These are phyloP conservation scores for Trichosanthes truncata DNA, from an alignment of 306 rosid genomes.

Conservation along the genomic window DNA sequence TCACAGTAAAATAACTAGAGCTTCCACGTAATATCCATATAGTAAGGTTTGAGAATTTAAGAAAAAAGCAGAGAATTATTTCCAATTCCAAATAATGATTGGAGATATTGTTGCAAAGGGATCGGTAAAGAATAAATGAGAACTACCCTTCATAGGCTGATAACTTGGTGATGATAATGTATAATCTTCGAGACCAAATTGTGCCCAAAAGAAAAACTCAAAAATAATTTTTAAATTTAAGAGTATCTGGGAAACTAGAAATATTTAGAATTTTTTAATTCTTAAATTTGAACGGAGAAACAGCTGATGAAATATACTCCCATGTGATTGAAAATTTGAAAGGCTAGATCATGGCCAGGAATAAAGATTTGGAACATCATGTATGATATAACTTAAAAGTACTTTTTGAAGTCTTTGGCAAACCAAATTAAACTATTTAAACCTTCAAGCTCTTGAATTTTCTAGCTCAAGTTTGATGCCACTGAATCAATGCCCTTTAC, in stretches of 20 bases:
- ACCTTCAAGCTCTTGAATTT: background rate
- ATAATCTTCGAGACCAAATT: background rate
- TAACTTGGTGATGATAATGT: background rate
- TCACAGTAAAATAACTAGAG: background rate
- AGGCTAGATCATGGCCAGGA: background rate
- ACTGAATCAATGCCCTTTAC: background rate
- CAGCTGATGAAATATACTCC: background rate
- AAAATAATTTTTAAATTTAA: background rate
- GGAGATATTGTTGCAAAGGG: background rate
- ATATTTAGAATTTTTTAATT: background rate
- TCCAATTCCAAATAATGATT: background rate
- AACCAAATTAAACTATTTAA: background rate
- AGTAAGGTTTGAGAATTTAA: background rate
- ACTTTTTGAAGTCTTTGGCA: background rate
- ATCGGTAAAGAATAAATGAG: background rate
- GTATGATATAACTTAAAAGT: background rate
- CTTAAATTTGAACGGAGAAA: background rate
- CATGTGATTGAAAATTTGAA: background rate
- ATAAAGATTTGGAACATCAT: background rate
- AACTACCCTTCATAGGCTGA: background rate
- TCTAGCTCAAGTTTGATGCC: background rate
- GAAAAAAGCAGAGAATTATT: background rate
- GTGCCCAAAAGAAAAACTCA: background rate
- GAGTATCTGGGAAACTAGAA: background rate
- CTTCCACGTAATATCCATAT: background rate